Base-by-base conservation (phyloP, 1,139 yeast genomes). In the Yamadazyma blattariae region DNA sequence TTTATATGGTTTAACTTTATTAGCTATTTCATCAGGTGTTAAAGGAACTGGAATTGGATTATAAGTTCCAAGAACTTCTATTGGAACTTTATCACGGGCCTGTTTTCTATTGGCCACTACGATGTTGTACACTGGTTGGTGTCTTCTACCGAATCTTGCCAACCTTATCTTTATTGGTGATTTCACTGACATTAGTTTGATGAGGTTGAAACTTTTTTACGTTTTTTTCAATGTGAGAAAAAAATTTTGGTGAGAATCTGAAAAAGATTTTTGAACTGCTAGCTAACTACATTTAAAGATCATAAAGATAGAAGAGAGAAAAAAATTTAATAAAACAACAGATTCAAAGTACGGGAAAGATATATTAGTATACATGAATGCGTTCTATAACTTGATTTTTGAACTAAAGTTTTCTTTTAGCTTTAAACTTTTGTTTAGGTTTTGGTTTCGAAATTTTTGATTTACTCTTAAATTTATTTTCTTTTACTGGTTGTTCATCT, bases 41-140 rank as follows among this genome's bases (percentile, higher is more conserved):
- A 81, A 61, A 15, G 95, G 86, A 36, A 74, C 71, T 6, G 97
- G 86, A 19, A 77, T 68, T 16, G 99, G 96, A 57, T 89, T 80
- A 57, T 88, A 92, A 1, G 96, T 89, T 25, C 99, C 99, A 45
- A 92, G 65, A 10, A 92, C 98, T 61, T 92, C 99, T 33, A 92
- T 79, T 7, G 99, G 99, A 45, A 86, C 75, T 40, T 79, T 79
- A 57, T 86, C 89, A 46, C 95, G 75, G 15, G 90, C 95, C 27
- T 81, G 69, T 48, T 66, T 69, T 33, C 81, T 79, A 45, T 82
- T 80, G 17, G 95, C 79, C 11, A 92, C 96, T 12, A 92, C 97
- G 34, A 92, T 89, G 59, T 92, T 94, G 67, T 88, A 92, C 5
- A 85, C 70, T 0, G 98, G 98, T 43, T 79, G 79, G 59, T 84